Evolutionary conservation across 371 early-diverging fungal genomes (phyloP).

Genomic region (Saksenaea oblongispora): DNA sequence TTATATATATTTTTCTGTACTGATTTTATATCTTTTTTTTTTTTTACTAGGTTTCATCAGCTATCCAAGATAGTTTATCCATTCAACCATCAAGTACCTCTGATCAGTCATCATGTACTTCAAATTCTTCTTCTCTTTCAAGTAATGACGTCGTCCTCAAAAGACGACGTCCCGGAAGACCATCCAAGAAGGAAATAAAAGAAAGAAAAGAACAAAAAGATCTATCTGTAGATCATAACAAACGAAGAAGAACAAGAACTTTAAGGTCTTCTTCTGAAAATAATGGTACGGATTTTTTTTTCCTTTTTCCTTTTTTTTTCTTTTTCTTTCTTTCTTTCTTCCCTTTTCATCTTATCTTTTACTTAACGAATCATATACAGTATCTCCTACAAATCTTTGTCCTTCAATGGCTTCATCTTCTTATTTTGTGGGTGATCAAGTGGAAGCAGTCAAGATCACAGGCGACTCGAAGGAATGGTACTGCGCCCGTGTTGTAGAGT

Average conservation of each 20-base stretch:
- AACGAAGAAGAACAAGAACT: constrained; percentile 17
- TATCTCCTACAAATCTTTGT: not conserved
- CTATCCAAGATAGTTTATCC: not conserved
- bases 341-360: not conserved
- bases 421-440: constrained; percentile 37
- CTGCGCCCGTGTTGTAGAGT: constrained; percentile 43
- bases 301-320: not conserved
- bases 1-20: not conserved
- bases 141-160: constrained; percentile 17
- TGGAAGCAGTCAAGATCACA: constrained; percentile 44
- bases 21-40: not conserved
- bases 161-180: constrained; percentile 15
- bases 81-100: not conserved
- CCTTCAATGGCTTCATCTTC: constrained; percentile 15
- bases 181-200: constrained; percentile 7
- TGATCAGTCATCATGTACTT: not conserved
- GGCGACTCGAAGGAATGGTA: constrained; percentile 40
- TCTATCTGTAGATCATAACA: constrained; percentile 6
- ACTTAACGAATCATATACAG: not conserved
- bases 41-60: not conserved
- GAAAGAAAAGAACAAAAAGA: constrained; percentile 10
- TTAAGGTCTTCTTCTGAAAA: not conserved
- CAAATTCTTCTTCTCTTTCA: constrained; percentile 13
- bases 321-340: not conserved
- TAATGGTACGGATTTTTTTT: not conserved